Conservation (phyloP, 2,329 filamentous ascomycete genomes). For the Aspergillus niger region DNA sequence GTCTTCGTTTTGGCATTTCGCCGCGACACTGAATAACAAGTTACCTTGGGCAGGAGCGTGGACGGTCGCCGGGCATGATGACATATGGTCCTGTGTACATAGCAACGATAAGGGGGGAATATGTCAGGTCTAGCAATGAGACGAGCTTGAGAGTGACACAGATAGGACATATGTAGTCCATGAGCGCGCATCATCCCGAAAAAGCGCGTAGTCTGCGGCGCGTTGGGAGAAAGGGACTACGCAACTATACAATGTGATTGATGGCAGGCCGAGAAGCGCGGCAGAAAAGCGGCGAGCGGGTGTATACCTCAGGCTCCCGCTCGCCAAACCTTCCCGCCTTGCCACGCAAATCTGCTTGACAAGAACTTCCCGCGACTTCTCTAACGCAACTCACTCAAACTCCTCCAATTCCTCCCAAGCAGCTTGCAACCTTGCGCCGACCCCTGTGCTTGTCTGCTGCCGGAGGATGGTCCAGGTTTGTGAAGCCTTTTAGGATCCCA, state of each 20-base stretch:
- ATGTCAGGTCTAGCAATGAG: neutral
- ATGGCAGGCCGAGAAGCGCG: neutral
- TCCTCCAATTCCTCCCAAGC: conserved; percentile 21
- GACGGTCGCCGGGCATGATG: conserved; percentile 31
- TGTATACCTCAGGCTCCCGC: conserved; percentile 25
- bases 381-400: conserved; percentile 28
- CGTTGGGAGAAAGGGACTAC: neutral
- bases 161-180: conserved; percentile 15
- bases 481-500: conserved; percentile 30
- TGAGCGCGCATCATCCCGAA: conserved; percentile 28
- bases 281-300: conserved; percentile 15
- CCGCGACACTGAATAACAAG: conserved; percentile 18
- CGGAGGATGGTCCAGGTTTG: conserved; percentile 43
- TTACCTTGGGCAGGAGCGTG: conserved; percentile 21
- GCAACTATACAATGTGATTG: conserved; percentile 6
- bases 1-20: conserved; percentile 42
- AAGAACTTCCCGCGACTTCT: conserved; percentile 32
- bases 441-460: conserved; percentile 31
- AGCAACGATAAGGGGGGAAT: conserved; percentile 20
- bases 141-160: neutral
- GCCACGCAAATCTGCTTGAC: conserved; percentile 38
- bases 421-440: conserved; percentile 31
- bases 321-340: conserved; percentile 37
- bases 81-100: conserved; percentile 32
- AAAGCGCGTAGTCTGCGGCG: neutral